phyloP scores from a whole-genome alignment of 768 basidiomycete genomes.

The Pulveroboletus sp. region DNA sequence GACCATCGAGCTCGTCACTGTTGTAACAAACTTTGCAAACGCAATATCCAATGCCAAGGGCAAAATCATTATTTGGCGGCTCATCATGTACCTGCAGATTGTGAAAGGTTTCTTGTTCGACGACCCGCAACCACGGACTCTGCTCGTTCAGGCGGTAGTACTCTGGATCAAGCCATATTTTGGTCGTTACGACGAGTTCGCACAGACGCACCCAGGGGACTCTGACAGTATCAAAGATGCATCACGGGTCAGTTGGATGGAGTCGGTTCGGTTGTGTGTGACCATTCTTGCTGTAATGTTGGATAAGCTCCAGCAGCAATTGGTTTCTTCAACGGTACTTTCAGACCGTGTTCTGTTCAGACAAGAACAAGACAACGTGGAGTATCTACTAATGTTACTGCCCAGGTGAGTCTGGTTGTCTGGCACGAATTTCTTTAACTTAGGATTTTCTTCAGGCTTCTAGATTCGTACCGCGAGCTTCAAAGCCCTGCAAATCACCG shows the following conservation, averaged over 20 bases:
- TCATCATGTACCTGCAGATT: conserved; percentile 90
- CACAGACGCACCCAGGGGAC: conserved; percentile 59
- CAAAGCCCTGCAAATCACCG: conserved; percentile 60
- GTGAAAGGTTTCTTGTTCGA: conserved; percentile 88
- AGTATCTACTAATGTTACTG: conserved; percentile 74
- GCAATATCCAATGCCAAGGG: conserved; percentile 74
- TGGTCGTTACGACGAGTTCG: conserved; percentile 83
- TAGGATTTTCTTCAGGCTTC: conserved; percentile 44
- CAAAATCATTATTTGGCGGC: conserved; percentile 87
- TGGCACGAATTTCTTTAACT: not conserved
- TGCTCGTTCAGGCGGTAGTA: conserved; percentile 82
- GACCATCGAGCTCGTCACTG: conserved; percentile 78
- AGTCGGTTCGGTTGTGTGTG: conserved; percentile 83
- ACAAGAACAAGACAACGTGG: conserved; percentile 90
- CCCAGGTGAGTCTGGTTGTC: conserved; percentile 56
- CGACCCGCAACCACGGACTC: conserved; percentile 66
- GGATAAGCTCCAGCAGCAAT: conserved; percentile 79
- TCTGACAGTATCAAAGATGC: conserved; percentile 62
- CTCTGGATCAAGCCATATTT: conserved; percentile 96
- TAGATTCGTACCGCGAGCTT: conserved; percentile 86
- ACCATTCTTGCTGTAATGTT: conserved; percentile 87
- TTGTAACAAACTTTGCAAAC: conserved; percentile 84
- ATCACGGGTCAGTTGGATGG: conserved; percentile 83
- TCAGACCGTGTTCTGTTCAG: conserved; percentile 57
- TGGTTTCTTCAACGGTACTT: conserved; percentile 62